These are phyloP conservation scores for Phlebopus sp. DNA, from an alignment of 1,284 basidiomycete species.

Conservation along the genomic window DNA sequence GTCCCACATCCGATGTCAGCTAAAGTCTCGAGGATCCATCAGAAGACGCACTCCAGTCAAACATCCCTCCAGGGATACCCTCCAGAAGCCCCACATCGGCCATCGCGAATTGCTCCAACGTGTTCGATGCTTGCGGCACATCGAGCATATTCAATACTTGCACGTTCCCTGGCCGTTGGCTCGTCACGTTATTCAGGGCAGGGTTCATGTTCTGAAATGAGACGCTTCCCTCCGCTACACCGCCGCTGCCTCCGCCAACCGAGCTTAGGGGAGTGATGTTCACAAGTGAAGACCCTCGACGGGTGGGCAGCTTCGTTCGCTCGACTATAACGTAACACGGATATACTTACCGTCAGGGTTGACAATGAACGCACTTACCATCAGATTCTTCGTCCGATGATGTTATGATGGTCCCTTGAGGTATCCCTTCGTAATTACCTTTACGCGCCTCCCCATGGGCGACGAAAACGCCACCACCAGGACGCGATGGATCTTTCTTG, in stretches of 20 bases:
- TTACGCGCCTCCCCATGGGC: slow-evolving; percentile 51
- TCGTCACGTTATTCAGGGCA: slow-evolving; percentile 46
- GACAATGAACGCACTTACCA: slow-evolving; percentile 40
- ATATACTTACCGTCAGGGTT: slow-evolving; percentile 27
- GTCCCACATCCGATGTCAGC: slow-evolving; percentile 6
- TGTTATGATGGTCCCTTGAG: slow-evolving; percentile 61
- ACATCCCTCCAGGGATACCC: slow-evolving; percentile 80
- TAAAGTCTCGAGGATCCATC: slow-evolving; percentile 3
- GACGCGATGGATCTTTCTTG: slow-evolving; percentile 69
- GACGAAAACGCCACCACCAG: slow-evolving; percentile 83
- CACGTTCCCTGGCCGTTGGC: slow-evolving; percentile 48
- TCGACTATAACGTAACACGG: slow-evolving; percentile 16
- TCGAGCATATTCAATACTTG: slow-evolving; percentile 76
- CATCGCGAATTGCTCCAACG: slow-evolving; percentile 59
- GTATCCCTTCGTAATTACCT: slow-evolving; percentile 55
- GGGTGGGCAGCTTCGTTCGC: slow-evolving; percentile 19
- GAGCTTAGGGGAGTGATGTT: slow-evolving; percentile 49
- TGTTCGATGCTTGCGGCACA: slow-evolving; percentile 48
- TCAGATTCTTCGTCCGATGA: slow-evolving; percentile 46
- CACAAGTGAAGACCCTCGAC: slow-evolving; percentile 41
- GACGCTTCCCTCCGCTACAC: slow-evolving; percentile 19
- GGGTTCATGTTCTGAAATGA: slow-evolving; percentile 61
- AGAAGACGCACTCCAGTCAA: slow-evolving; percentile 73
- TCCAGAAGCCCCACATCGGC: slow-evolving; percentile 76
- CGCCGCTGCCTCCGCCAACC: slow-evolving; percentile 25